Conservation (phyloP, 306 rosid genomes). For the Quercus dentata region DNA sequence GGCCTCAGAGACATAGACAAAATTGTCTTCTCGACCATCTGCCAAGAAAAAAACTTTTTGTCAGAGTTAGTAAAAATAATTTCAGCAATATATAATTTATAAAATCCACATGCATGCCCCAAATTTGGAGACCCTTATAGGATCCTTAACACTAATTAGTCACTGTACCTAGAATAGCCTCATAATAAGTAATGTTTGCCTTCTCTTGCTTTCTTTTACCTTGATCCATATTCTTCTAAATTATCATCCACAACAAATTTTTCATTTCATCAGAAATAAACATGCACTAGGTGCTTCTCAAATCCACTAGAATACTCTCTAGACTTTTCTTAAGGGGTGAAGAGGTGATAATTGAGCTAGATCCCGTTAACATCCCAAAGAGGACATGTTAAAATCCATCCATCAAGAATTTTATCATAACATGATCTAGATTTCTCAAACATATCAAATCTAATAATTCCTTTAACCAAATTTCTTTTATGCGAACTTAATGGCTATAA, state of each 20-base stretch:
- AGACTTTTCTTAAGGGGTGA: background rate
- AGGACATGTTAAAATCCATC: background rate
- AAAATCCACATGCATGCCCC: background rate
- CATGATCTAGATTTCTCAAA: background rate
- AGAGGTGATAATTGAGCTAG: background rate
- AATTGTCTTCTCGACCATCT: conserved; percentile 82
- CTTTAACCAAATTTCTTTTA: background rate
- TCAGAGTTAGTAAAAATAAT: background rate
- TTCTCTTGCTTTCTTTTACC: background rate
- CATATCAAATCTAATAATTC: background rate
- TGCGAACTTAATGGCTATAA: background rate
- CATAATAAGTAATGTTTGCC: too few species aligned
- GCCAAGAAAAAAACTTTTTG: conserved; percentile 18
- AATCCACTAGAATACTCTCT: background rate
- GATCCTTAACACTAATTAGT: too few species aligned
- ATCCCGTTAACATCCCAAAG: background rate
- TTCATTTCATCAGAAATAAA: too few species aligned
- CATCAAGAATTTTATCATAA: background rate
- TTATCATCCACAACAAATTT: background rate
- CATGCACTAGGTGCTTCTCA: background rate
- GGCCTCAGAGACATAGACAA: conserved; percentile 63
- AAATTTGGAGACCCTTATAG: background rate
- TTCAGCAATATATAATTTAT: background rate
- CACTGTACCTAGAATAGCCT: too few species aligned
- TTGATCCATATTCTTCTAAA: background rate